Percentiles rank a stretch among this genome's conserved stretches.
phyloP scores from a whole-genome alignment of 148 eudicot genomes.

The Camellia lanceoleosa region DNA sequence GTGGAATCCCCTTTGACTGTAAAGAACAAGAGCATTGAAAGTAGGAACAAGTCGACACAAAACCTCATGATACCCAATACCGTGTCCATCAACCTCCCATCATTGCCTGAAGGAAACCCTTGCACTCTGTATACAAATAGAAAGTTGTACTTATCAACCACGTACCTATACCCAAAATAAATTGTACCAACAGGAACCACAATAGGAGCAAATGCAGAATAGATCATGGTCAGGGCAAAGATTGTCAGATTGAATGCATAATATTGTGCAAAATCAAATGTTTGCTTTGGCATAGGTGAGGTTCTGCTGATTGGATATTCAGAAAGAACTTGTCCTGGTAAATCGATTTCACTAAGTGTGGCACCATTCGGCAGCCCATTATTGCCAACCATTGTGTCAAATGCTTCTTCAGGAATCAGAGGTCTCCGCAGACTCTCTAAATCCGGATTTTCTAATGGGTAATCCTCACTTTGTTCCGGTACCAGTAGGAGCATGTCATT shows the following conservation, averaged over 20 bases:
- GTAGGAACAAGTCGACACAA: constrained; percentile 82
- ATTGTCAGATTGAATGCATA: constrained; percentile 95
- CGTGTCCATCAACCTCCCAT: constrained; percentile 89
- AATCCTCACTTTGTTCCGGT: constrained; percentile 75
- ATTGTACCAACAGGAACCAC: constrained; percentile 91
- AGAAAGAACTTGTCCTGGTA: constrained; percentile 71
- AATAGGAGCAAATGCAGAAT: constrained; percentile 84
- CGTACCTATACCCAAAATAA: constrained; percentile 89
- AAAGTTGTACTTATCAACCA: constrained; percentile 98
- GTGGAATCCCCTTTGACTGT: constrained; percentile 82
- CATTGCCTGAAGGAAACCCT: constrained; percentile 96
- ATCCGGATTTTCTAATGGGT: constrained; percentile 53
- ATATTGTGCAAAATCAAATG: constrained; percentile 92
- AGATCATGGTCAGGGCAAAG: constrained; percentile 86
- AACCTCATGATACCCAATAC: constrained; percentile 83
- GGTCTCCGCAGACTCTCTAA: constrained; percentile 59
- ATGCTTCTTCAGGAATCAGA: constrained; percentile 58
- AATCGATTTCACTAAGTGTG: constrained; percentile 45
- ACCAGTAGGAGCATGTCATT: constrained; percentile 96
- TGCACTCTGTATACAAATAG: constrained; percentile 87
- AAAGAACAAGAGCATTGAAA: constrained; percentile 87
- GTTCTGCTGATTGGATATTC: constrained; percentile 82
- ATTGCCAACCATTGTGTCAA: constrained; percentile 28
- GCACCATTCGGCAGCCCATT: constrained; percentile 28
- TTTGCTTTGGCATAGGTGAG: constrained; percentile 85